phyloP scores from a whole-genome alignment of 2,329 filamentous ascomycete species.

The Aspergillus alliaceus region DNA sequence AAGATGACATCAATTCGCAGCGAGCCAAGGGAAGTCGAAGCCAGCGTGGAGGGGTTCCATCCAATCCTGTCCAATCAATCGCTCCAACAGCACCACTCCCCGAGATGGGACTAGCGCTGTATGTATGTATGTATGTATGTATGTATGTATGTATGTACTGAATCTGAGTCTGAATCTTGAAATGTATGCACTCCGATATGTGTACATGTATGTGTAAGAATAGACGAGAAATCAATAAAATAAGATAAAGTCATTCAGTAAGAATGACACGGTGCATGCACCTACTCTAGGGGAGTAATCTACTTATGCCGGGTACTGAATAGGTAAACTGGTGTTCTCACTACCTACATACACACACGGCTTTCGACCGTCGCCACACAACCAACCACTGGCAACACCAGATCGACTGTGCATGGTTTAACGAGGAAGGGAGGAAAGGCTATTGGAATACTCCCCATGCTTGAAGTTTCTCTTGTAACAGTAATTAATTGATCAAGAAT shows the following conservation, averaged over 20 bases:
- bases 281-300: not conserved
- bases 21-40: not conserved
- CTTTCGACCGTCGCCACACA: not conserved
- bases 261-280: not conserved
- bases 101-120: not conserved
- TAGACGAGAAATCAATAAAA: too few species aligned
- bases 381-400: not conserved
- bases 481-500: too few species aligned
- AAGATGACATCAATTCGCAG: conserved; percentile 1
- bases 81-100: not conserved
- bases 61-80: not conserved
- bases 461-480: not conserved
- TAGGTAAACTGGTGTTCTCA: too few species aligned
- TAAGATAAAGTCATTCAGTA: too few species aligned
- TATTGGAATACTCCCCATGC: not conserved
- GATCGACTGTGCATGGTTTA: not conserved
- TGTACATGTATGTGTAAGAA: too few species aligned
- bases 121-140: not conserved
- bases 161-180: too few species aligned
- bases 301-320: too few species aligned
- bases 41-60: not conserved
- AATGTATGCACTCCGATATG: not conserved
- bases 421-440: not conserved
- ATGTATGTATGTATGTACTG: not conserved
- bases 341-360: not conserved